Evolutionary conservation across 1,284 basidiomycete species (phyloP).

Genomic region (Wallemia mellicola): DNA sequence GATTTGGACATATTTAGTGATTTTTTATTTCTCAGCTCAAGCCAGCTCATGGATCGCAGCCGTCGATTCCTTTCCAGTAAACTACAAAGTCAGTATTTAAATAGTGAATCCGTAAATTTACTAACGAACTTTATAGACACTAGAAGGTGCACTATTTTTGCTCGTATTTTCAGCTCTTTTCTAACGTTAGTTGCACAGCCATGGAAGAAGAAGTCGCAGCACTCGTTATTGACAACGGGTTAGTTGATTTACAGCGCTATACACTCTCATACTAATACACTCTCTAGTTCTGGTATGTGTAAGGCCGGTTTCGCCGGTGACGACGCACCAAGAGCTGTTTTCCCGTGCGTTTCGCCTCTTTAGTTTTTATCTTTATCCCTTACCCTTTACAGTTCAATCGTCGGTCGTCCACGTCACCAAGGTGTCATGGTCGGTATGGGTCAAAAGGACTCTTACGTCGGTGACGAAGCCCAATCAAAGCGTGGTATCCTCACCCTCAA

Average conservation of each 20-base stretch:
- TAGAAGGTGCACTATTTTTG: not conserved
- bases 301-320: slow-evolving; percentile 64
- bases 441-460: slow-evolving; percentile 64
- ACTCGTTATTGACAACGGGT: slow-evolving; percentile 15
- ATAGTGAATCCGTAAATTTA: no score
- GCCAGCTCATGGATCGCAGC: no score
- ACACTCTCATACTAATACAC: not conserved
- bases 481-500: slow-evolving; percentile 78
- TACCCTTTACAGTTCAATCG: slow-evolving; percentile 28
- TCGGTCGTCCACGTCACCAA: slow-evolving; percentile 70
- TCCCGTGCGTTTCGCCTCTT: slow-evolving; percentile 25
- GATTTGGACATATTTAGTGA: no score
- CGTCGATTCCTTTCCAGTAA: no score
- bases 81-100: no score
- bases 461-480: slow-evolving; percentile 80
- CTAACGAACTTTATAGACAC: no score
- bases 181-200: not conserved
- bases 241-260: slow-evolving; percentile 1
- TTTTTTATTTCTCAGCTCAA: no score
- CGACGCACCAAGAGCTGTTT: slow-evolving; percentile 44
- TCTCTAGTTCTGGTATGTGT: slow-evolving; percentile 46
- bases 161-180: not conserved
- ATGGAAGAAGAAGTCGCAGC: slow-evolving; percentile 11
- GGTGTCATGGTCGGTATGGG: slow-evolving; percentile 77
- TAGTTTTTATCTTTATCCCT: not conserved